Percentiles rank a stretch among this genome's conserved stretches.
These are phyloP conservation scores for Salisapilia sapeloensis DNA, from an alignment of 352 stramenopile species.

Conservation along the genomic window DNA sequence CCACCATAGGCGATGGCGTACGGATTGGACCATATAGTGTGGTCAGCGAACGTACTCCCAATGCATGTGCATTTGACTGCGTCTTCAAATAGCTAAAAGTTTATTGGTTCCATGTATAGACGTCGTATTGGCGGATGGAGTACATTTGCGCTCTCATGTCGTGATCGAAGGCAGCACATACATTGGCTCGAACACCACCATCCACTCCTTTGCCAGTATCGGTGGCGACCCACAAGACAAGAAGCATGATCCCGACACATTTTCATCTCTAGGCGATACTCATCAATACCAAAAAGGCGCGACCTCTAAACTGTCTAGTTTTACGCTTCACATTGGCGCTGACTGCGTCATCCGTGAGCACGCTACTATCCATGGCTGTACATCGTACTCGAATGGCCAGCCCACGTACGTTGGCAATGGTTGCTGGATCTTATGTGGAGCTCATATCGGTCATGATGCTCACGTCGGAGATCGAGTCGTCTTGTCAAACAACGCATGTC, in stretches of 20 bases:
- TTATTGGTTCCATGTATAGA: conserved; percentile 11
- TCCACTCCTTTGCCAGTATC: conserved; percentile 62
- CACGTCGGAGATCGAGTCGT: conserved; percentile 45
- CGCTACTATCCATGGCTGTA: conserved; percentile 67
- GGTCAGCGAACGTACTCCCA: conserved; percentile 26
- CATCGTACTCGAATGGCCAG: conserved; percentile 26
- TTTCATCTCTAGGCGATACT: conserved; percentile 3
- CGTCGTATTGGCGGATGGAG: conserved; percentile 42
- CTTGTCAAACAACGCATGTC: conserved; percentile 68
- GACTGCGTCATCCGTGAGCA: conserved; percentile 73
- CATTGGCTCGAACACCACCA: conserved; percentile 26
- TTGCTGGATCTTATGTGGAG: conserved; percentile 63
- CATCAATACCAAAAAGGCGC: neutral
- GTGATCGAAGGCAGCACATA: conserved; percentile 50
- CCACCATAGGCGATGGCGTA: conserved; percentile 31
- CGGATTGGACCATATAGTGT: conserved; percentile 57
- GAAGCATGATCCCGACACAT: conserved; percentile 21
- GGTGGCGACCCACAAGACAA: conserved; percentile 68
- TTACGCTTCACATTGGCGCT: conserved; percentile 29
- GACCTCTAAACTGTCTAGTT: neutral
- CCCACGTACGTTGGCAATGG: conserved; percentile 51
- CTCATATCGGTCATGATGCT: conserved; percentile 59
- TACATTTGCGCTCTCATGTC: conserved; percentile 52
- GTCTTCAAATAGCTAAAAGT: conserved; percentile 1
- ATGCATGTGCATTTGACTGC: neutral